A percentile compares a stretch with the other conserved stretches of the same genome.
phyloP scores from a whole-genome alignment of 495 filamentous ascomycete genomes.

The Jackrogersella multiformis region DNA sequence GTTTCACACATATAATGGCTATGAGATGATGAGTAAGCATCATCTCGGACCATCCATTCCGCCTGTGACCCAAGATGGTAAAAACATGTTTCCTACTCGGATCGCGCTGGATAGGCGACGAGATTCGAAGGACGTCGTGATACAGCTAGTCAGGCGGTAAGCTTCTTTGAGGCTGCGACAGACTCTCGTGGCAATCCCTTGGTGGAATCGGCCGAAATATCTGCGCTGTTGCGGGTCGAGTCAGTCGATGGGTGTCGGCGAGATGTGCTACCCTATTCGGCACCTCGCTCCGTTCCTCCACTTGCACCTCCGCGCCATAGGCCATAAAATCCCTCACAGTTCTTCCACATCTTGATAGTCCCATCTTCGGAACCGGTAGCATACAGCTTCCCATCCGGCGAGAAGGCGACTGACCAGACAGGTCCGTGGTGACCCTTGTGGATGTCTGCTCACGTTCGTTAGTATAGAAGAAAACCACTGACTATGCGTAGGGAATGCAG shows the following conservation, averaged over 20 bases:
- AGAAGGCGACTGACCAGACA: constrained; percentile 94
- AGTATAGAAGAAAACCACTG: neutral
- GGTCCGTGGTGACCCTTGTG: constrained; percentile 98
- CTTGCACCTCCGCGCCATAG: constrained; percentile 57
- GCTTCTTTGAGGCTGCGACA: neutral
- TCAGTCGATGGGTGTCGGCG: constrained; percentile 12
- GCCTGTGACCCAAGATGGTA: constrained; percentile 6
- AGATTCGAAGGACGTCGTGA: neutral
- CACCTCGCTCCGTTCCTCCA: constrained; percentile 33
- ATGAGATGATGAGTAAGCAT: constrained; percentile 4
- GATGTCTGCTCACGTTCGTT: constrained; percentile 63
- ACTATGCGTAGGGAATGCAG: neutral
- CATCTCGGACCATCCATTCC: constrained; percentile 6
- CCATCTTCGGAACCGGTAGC: constrained; percentile 97
- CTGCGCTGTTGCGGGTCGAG: constrained; percentile 10
- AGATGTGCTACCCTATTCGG: constrained; percentile 37
- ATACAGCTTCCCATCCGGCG: constrained; percentile 93
- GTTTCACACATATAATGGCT: constrained; percentile 10
- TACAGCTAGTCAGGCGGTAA: neutral
- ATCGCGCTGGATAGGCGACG: neutral
- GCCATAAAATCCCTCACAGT: constrained; percentile 65
- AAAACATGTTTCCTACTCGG: neutral
- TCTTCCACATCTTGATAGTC: constrained; percentile 89
- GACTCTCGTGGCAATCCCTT: constrained; percentile 8
- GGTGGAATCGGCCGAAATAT: constrained; percentile 2